Evolutionary conservation across 345 rosid species (phyloP).

Genomic region (Carallia brachiata): DNA sequence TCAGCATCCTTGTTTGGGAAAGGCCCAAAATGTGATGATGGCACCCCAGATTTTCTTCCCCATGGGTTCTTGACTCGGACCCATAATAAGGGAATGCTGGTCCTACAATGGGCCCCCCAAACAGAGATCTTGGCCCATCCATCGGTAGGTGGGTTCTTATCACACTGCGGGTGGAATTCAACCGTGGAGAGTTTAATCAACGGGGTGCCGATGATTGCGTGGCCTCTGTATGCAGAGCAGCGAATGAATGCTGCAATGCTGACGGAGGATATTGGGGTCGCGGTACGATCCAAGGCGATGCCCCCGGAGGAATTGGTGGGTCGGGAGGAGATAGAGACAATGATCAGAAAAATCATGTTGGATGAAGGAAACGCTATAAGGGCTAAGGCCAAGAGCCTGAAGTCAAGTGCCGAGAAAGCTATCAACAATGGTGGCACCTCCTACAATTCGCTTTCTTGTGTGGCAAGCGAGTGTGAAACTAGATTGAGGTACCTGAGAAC

Average conservation of each 20-base stretch:
- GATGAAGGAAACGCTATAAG: conserved; percentile 34
- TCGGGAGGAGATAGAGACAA: conserved; percentile 42
- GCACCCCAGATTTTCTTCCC: conserved; percentile 32
- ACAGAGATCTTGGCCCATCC: conserved; percentile 47
- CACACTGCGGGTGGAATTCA: conserved; percentile 80
- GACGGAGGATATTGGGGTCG: conserved; percentile 43
- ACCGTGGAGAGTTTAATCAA: conserved; percentile 50
- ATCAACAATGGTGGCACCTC: conserved; percentile 47
- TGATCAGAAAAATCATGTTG: conserved; percentile 43
- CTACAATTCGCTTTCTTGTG: conserved; percentile 19
- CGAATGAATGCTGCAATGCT: conserved; percentile 60
- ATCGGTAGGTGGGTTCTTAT: conserved; percentile 59
- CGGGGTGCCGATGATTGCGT: conserved; percentile 62
- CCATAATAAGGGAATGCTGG: conserved; percentile 32
- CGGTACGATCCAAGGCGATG: conserved; percentile 28
- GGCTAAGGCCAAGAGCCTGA: conserved; percentile 30
- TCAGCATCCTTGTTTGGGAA: conserved; percentile 25
- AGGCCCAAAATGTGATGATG: conserved; percentile 12
- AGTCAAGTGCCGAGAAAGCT: conserved; percentile 30
- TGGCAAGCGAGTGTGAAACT: conserved; percentile 27
- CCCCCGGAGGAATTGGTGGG: conserved; percentile 21
- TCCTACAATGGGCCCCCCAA: conserved; percentile 62
- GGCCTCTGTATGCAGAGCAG: conserved; percentile 78
- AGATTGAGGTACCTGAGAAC: conserved; percentile 2
- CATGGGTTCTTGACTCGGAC: conserved; percentile 53